Conservation (phyloP, 2,329 filamentous ascomycete genomes). For the Colletotrichum trifolii region DNA sequence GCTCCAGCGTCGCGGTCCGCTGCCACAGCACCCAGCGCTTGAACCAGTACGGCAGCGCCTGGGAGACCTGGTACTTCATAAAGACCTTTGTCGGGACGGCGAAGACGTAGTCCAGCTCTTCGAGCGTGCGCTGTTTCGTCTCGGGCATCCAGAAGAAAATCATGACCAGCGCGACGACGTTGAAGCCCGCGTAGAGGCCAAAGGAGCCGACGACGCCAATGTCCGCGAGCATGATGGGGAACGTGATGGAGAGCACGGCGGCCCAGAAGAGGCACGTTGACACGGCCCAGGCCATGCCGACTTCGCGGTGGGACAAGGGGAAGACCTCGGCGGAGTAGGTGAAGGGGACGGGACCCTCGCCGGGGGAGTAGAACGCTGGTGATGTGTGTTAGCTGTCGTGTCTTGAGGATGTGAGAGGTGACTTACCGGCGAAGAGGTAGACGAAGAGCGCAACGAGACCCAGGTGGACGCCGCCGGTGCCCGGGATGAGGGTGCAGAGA, state of each 20-base stretch:
- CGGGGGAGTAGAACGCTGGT: slow-evolving; percentile 69
- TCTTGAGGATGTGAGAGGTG: background rate
- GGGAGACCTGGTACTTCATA: slow-evolving; percentile 46
- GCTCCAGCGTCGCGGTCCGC: slow-evolving; percentile 49
- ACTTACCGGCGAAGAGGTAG: slow-evolving; percentile 67
- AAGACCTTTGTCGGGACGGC: slow-evolving; percentile 47
- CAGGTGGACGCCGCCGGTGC: slow-evolving; percentile 53
- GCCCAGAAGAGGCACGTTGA: slow-evolving; percentile 69
- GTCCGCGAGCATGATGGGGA: slow-evolving; percentile 58
- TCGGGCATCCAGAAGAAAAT: slow-evolving; percentile 69
- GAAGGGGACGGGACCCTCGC: slow-evolving; percentile 69
- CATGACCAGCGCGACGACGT: slow-evolving; percentile 63
- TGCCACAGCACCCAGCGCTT: slow-evolving; percentile 44
- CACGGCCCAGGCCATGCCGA: slow-evolving; percentile 73
- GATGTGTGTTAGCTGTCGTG: background rate
- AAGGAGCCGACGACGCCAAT: slow-evolving; percentile 52
- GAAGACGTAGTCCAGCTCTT: slow-evolving; percentile 56
- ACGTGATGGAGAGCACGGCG: slow-evolving; percentile 61
- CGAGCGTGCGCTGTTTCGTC: slow-evolving; percentile 68
- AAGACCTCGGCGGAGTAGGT: slow-evolving; percentile 72
- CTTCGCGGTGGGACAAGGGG: slow-evolving; percentile 71
- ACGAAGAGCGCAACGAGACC: slow-evolving; percentile 71
- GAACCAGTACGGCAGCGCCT: slow-evolving; percentile 48
- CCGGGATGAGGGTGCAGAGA: slow-evolving; percentile 50
- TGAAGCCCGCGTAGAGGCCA: slow-evolving; percentile 65